Conservation (phyloP, 73 alveolate genomes). For the Paramecium primaurelia region DNA sequence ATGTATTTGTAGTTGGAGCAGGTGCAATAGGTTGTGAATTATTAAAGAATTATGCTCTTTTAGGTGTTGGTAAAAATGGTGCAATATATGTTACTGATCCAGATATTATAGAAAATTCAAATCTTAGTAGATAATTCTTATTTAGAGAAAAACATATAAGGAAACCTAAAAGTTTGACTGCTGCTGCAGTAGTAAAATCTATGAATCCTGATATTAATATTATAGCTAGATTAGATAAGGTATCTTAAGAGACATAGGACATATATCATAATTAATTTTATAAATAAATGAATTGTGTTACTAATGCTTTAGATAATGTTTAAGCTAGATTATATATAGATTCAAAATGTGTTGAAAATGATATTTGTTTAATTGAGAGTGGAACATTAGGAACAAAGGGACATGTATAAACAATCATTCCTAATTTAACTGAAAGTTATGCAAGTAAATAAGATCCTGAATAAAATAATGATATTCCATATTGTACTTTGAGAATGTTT, state of each 20-base stretch:
- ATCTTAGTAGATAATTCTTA: constrained; percentile 97
- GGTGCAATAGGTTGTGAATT: constrained; percentile 99
- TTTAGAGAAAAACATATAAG: constrained; percentile 84
- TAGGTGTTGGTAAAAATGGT: constrained; percentile 88
- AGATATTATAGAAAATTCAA: constrained; percentile 98
- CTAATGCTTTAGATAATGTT: constrained; percentile 97
- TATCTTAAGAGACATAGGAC: constrained; percentile 93
- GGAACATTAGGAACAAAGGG: constrained; percentile 98
- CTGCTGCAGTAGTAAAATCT: constrained; percentile 87
- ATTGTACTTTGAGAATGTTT: constrained; percentile 95
- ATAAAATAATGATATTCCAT: constrained; percentile 90
- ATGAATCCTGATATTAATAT: constrained; percentile 83
- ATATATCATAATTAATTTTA: constrained; percentile 95
- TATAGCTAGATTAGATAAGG: constrained; percentile 84
- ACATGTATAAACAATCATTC: constrained; percentile 85
- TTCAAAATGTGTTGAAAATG: constrained; percentile 95
- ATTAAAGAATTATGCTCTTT: constrained; percentile 89
- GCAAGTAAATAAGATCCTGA: constrained; percentile 89
- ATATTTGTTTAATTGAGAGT: constrained; percentile 93
- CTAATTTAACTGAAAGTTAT: constrained; percentile 87
- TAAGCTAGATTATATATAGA: constrained; percentile 98
- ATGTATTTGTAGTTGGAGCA: constrained; percentile 98
- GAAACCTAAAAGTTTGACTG: constrained; percentile 84
- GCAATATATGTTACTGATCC: constrained; percentile 75
- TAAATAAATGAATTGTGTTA: constrained; percentile 88